Conservation (phyloP, 2,329 filamentous ascomycete species). For the Fusarium scirpi region DNA sequence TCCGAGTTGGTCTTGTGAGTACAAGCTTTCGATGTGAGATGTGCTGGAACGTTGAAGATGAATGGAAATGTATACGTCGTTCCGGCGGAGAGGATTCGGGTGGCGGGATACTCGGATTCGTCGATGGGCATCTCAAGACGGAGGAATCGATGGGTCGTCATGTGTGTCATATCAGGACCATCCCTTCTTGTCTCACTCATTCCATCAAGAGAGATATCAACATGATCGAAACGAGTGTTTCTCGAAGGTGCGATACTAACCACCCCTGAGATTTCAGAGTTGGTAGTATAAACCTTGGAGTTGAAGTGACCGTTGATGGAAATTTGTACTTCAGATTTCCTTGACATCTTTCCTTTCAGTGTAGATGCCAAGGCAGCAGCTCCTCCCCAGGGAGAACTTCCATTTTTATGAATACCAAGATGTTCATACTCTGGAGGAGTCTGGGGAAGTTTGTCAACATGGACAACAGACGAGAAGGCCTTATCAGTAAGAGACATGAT, state of each 20-base stretch:
- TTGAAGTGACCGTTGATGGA: constrained; percentile 41
- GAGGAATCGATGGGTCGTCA: constrained; percentile 41
- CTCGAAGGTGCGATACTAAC: constrained; percentile 27
- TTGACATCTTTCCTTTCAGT: constrained; percentile 14
- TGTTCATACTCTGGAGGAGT: constrained; percentile 36
- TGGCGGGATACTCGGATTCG: constrained; percentile 27
- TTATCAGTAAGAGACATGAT: constrained; percentile 26
- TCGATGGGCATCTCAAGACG: constrained; percentile 40
- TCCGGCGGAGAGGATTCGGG: constrained; percentile 27
- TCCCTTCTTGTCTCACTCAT: constrained; percentile 35
- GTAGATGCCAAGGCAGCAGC: constrained; percentile 20
- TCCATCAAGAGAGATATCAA: constrained; percentile 40
- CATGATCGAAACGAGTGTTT: constrained; percentile 28
- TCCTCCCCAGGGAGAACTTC: constrained; percentile 24
- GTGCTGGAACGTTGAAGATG: constrained; percentile 42
- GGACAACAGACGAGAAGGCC: constrained; percentile 18
- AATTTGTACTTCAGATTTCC: constrained; percentile 25
- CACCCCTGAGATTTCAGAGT: constrained; percentile 41
- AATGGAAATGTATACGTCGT: constrained; percentile 40
- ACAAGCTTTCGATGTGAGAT: constrained; percentile 38
- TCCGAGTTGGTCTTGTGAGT: constrained; percentile 20
- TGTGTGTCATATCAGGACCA: constrained; percentile 37
- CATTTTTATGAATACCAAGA: constrained; percentile 25
- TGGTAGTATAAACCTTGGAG: constrained; percentile 44
- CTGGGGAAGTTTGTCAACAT: constrained; percentile 24